phyloP scores from a whole-genome alignment of 2,329 filamentous ascomycete genomes.

The Hymenoscyphus repandus region DNA sequence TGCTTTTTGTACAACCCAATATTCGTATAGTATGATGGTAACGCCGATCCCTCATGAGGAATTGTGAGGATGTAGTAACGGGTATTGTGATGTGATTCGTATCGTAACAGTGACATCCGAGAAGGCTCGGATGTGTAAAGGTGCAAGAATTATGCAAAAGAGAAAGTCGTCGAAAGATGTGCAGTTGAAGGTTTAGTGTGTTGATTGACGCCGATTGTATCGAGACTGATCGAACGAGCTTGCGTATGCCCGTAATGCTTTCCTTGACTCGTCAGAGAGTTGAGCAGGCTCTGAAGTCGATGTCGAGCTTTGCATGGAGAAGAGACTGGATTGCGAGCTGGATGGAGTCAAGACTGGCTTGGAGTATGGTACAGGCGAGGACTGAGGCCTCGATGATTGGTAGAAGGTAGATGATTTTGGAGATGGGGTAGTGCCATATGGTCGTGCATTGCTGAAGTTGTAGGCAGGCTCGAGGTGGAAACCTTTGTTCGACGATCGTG shows the following conservation, averaged over 20 bases:
- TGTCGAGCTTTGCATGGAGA: constrained; percentile 62
- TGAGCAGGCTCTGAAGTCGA: constrained; percentile 48
- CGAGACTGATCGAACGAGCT: constrained; percentile 74
- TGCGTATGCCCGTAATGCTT: constrained; percentile 79
- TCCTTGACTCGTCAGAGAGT: constrained; percentile 70
- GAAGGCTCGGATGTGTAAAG: constrained; percentile 24
- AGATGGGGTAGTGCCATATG: constrained; percentile 47
- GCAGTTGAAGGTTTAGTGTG: constrained; percentile 19
- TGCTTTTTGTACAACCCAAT: constrained; percentile 29
- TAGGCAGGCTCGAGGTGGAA: constrained; percentile 71
- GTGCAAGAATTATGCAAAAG: constrained; percentile 8
- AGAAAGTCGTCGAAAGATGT: constrained; percentile 3
- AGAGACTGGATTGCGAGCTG: constrained; percentile 78
- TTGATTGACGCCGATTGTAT: constrained; percentile 30
- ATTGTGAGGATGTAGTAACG: constrained; percentile 23
- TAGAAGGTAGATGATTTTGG: constrained; percentile 32
- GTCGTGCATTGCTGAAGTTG: constrained; percentile 63
- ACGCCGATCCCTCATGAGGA: constrained; percentile 25
- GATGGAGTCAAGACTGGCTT: constrained; percentile 58
- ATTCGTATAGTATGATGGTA: constrained; percentile 17
- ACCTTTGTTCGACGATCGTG: constrained; percentile 40
- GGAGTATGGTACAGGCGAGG: constrained; percentile 36
- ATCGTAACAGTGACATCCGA: constrained; percentile 20
- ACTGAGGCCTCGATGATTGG: constrained; percentile 46
- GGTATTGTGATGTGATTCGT: constrained; percentile 20